These are phyloP conservation scores for Arthroderma sp. DNA, from an alignment of 2,329 filamentous ascomycete species.

Conservation along the genomic window DNA sequence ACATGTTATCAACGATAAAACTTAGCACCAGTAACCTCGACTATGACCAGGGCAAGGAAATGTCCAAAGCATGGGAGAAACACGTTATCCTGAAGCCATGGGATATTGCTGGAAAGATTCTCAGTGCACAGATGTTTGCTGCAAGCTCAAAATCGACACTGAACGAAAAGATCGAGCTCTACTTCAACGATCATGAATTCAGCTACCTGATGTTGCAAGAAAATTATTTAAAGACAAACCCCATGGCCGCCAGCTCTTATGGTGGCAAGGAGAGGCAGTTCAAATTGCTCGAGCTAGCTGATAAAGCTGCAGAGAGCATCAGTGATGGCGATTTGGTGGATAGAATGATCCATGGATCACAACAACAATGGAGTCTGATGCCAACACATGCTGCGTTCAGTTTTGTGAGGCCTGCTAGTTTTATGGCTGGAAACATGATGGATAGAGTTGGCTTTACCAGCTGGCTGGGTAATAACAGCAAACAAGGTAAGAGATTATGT, in stretches of 20 bases:
- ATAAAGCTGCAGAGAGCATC: slow-evolving; percentile 86
- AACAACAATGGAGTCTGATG: slow-evolving; percentile 98
- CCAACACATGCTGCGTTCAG: slow-evolving; percentile 91
- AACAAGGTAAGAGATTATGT: slow-evolving; percentile 47
- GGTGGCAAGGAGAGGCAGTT: slow-evolving; percentile 58
- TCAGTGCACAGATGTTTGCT: slow-evolving; percentile 76
- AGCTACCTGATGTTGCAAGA: slow-evolving; percentile 97
- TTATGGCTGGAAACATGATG: slow-evolving; percentile 64
- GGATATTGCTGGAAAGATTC: slow-evolving; percentile 92
- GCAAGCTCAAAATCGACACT: slow-evolving; percentile 71
- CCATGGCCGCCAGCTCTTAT: slow-evolving; percentile 51
- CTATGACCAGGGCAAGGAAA: slow-evolving; percentile 75
- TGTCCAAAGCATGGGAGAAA: slow-evolving; percentile 98
- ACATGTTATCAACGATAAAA: slow-evolving; percentile 93
- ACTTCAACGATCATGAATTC: slow-evolving; percentile 99
- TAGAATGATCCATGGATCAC: slow-evolving; percentile 93
- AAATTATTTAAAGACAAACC: slow-evolving; percentile 82
- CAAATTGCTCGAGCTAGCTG: slow-evolving; percentile 74
- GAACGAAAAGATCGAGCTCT: slow-evolving; percentile 96
- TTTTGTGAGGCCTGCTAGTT: slow-evolving; percentile 83
- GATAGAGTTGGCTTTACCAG: slow-evolving; percentile 64
- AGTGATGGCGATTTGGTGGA: slow-evolving; percentile 94
- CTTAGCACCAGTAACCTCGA: slow-evolving; percentile 69
- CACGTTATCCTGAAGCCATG: slow-evolving; percentile 92
- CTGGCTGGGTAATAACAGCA: slow-evolving; percentile 95